A percentile compares a stretch with the other conserved stretches of the same genome.
phyloP scores from a whole-genome alignment of 2,329 filamentous ascomycete genomes.

The Incumbomyces lentus region DNA sequence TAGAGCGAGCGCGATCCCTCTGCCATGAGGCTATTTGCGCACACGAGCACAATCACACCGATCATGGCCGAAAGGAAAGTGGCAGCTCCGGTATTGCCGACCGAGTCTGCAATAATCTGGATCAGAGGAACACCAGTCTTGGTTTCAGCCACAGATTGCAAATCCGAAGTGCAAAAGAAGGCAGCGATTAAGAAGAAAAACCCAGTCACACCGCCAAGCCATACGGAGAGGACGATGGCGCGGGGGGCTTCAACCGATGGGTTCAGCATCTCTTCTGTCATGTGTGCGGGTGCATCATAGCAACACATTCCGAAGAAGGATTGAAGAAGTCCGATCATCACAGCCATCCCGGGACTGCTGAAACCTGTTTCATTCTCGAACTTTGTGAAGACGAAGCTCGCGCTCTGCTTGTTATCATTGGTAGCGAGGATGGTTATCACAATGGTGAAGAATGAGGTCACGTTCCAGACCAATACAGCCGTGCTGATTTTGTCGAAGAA shows the following conservation, averaged over 20 bases:
- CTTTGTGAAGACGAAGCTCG: constrained; percentile 48
- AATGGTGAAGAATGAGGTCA: constrained; percentile 42
- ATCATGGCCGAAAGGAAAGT: constrained; percentile 37
- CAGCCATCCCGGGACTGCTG: constrained; percentile 38
- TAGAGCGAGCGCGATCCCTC: constrained; percentile 14
- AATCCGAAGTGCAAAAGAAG: constrained; percentile 44
- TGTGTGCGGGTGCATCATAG: constrained; percentile 41
- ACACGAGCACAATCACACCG: constrained; percentile 38
- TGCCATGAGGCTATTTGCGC: constrained; percentile 25
- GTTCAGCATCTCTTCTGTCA: constrained; percentile 47
- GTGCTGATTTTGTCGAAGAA: constrained; percentile 39
- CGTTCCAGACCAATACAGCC: constrained; percentile 37
- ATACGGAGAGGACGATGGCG: constrained; percentile 37
- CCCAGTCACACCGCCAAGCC: constrained; percentile 36
- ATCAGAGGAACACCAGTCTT: constrained; percentile 41
- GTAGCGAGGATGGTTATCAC: constrained; percentile 43
- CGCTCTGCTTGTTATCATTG: constrained; percentile 44
- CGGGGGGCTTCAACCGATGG: constrained; percentile 38
- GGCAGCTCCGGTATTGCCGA: constrained; percentile 34
- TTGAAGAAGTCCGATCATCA: constrained; percentile 45
- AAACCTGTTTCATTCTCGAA: constrained; percentile 43
- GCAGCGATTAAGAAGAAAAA: constrained; percentile 40
- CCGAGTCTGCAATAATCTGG: constrained; percentile 43
- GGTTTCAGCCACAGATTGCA: constrained; percentile 35
- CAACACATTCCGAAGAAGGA: constrained; percentile 23